Conservation (phyloP, 306 rosid genomes). For the Urtica urens region DNA sequence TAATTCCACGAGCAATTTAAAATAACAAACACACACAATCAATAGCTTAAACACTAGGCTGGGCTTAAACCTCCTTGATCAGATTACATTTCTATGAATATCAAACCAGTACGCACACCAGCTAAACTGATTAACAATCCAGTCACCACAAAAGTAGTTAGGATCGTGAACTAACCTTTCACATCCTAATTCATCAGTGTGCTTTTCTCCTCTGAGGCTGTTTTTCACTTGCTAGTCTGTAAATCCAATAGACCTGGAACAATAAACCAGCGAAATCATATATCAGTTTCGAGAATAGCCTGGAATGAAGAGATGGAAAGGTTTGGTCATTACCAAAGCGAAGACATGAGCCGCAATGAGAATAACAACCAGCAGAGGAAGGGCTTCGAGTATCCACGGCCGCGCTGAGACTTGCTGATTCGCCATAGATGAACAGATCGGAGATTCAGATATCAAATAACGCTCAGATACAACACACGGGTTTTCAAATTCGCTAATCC, state of each 20-base stretch:
- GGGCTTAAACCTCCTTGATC: too few species aligned
- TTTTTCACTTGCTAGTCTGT: constrained; percentile 68
- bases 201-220: constrained; percentile 68
- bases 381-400: constrained; percentile 57
- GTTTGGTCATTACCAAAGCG: constrained; percentile 47
- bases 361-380: constrained; percentile 46
- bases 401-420: constrained; percentile 30
- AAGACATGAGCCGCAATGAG: constrained; percentile 73
- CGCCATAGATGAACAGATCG: constrained; percentile 34
- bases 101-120: neutral
- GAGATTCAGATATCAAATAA: neutral
- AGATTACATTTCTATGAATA: too few species aligned
- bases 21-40: too few species aligned
- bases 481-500: neutral
- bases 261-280: constrained; percentile 5
- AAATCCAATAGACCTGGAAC: constrained; percentile 73
- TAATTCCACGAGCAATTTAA: too few species aligned
- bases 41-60: too few species aligned
- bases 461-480: neutral
- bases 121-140: neutral
- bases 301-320: neutral
- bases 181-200: constrained; percentile 37
- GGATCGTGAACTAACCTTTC: too few species aligned
- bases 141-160: too few species aligned
- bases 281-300: neutral